Percentiles rank a stretch among this genome's conserved stretches.
Conservation (phyloP, 2,329 filamentous ascomycete genomes). For the Alternaria conjuncta region DNA sequence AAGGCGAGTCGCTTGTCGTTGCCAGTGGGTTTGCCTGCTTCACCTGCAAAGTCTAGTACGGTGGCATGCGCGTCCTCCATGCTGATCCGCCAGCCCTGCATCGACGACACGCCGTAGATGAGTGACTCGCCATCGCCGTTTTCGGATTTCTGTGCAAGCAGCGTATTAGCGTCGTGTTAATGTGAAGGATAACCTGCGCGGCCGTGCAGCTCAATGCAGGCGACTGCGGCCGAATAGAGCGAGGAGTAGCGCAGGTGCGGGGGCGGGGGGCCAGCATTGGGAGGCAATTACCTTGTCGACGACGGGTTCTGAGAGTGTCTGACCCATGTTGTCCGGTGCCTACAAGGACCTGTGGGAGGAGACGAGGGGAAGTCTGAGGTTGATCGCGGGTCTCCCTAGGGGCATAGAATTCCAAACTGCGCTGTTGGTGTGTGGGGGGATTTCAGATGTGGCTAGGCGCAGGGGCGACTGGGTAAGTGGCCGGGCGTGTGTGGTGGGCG, state of each 20-base stretch:
- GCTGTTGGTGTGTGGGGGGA: conserved; percentile 36
- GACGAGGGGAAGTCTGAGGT: conserved; percentile 28
- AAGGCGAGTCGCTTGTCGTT: conserved; percentile 82
- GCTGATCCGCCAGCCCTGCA: conserved; percentile 99
- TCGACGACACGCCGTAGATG: conserved; percentile 92
- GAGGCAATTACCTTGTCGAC: conserved; percentile 86
- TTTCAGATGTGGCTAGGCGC: conserved; percentile 11
- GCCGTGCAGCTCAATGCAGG: conserved; percentile 10
- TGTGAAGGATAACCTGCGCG: not conserved
- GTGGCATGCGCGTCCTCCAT: conserved; percentile 98
- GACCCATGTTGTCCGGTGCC: conserved; percentile 73
- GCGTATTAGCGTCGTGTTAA: conserved; percentile 8
- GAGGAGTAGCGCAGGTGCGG: conserved; percentile 30
- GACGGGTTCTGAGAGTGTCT: conserved; percentile 98
- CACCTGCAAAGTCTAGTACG: conserved; percentile 77
- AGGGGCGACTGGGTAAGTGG: conserved; percentile 3
- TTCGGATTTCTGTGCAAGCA: conserved; percentile 73
- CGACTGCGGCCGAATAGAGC: conserved; percentile 13
- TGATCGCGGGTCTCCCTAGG: conserved; percentile 27
- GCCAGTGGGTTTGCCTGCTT: conserved; percentile 63
- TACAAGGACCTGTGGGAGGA: conserved; percentile 35
- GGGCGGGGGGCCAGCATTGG: conserved; percentile 36
- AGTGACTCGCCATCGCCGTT: conserved; percentile 92
- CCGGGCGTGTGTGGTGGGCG: conserved; percentile 3
- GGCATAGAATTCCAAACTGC: conserved; percentile 44